Base-by-base conservation (phyloP, 2,329 filamentous ascomycete species). In the Ilyonectria destructans region DNA sequence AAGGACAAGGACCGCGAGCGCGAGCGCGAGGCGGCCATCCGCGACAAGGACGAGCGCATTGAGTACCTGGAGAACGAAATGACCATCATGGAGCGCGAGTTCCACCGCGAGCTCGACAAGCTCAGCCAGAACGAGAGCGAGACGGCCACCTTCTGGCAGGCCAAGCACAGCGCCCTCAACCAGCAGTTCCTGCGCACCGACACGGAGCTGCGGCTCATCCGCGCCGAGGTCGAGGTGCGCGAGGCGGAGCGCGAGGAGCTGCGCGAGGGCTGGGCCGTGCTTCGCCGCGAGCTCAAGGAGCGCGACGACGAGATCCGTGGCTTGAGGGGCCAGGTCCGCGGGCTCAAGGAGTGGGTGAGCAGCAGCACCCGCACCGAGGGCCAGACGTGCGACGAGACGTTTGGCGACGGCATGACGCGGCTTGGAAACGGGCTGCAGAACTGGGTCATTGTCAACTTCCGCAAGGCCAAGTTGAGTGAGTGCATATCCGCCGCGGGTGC, bases 331-430 rank as follows among this genome's bases (percentile, higher is more conserved):
- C 91, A 93, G 79, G 86, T 93, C 0, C 80, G 88, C 10, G 91
- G 90, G 2, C 82, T 94, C 67, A 94, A 94, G 83, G 89, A 90
- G 73, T 93, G 89, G 83, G 91, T 94, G 65, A 92, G 91, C 74
- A 88, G 86, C 23, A 89, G 88, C 69, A 92, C 91, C 10, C 83
- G 90, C 35, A 84, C 86, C 57, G 89, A 89, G 33, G 87, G 87
- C 23, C 88, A 91, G 78, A 84, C 83, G 62, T 90, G 89, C 69
- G 92, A 94, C 74, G 90, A 92, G 78, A 88, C 90, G 12, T 88
- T 94, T 76, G 87, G 84, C 2, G 88, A 92, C 58, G 84, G 85
- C 10, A 88, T 92, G 83, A 84, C 86, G 57, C 85, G 87, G 65
- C 78, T 94, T 54, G 88, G 88, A 21, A 91, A 93, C 74, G 88